phyloP scores from a whole-genome alignment of 2,329 filamentous ascomycete species.

The Nemania bipapillata region DNA sequence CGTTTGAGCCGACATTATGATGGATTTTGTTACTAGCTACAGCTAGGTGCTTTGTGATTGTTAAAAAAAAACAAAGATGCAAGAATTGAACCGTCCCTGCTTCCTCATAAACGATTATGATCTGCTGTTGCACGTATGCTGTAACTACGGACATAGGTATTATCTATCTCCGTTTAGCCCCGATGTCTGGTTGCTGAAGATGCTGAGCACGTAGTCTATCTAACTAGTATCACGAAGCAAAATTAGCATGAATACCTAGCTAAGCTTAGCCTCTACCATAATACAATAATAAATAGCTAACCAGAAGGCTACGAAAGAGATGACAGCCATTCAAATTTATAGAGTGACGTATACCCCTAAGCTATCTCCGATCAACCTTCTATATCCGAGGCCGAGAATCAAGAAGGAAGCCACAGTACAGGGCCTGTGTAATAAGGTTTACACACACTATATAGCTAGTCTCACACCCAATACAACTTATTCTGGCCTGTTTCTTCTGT shows the following conservation, averaged over 20 bases:
- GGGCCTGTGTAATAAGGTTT: too few relatives aligned
- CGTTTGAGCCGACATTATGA: neutral
- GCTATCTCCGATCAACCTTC: neutral
- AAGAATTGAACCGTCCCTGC: neutral
- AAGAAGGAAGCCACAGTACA: neutral
- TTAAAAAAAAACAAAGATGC: neutral
- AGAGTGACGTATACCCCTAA: neutral
- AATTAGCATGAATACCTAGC: too few relatives aligned
- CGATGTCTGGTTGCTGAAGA: neutral
- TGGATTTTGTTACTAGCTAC: neutral
- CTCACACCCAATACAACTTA: too few relatives aligned
- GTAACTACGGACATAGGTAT: neutral
- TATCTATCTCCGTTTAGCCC: neutral
- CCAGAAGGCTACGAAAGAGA: too few relatives aligned
- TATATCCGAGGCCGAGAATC: neutral
- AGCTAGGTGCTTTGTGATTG: neutral
- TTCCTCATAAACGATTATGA: too few relatives aligned
- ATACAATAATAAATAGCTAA: too few relatives aligned
- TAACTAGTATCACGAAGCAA: too few relatives aligned
- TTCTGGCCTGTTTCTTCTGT: too few relatives aligned
- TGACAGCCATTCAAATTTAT: too few relatives aligned
- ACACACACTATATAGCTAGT: too few relatives aligned
- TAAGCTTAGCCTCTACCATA: too few relatives aligned
- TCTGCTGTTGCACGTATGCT: neutral
- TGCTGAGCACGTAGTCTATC: neutral